These are phyloP conservation scores for Russula compacta DNA, from an alignment of 768 basidiomycete species.

Conservation along the genomic window DNA sequence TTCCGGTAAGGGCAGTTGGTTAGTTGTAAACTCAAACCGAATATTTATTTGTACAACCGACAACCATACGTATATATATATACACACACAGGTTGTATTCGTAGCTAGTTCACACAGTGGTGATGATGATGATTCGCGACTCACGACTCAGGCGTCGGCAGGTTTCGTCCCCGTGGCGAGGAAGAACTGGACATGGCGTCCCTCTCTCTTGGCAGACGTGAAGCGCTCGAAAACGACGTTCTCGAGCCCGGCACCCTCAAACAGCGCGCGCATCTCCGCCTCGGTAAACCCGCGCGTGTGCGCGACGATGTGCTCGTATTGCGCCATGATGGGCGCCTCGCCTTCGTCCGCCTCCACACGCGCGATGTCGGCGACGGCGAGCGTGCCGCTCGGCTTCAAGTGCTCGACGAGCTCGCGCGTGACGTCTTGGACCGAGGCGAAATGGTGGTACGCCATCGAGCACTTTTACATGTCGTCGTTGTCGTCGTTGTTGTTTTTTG, in stretches of 20 bases:
- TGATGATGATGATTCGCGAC: too few species aligned
- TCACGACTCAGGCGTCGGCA: background rate
- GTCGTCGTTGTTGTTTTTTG: too few species aligned
- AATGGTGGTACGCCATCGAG: constrained; percentile 54
- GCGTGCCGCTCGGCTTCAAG: constrained; percentile 51
- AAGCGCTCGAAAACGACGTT: constrained; percentile 29
- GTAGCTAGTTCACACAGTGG: background rate
- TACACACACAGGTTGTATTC: too few species aligned
- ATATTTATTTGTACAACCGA: too few species aligned
- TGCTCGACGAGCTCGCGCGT: constrained; percentile 46
- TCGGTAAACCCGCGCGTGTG: constrained; percentile 47
- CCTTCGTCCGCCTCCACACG: constrained; percentile 14
- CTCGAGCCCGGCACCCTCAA: constrained; percentile 44
- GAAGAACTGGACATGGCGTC: constrained; percentile 10
- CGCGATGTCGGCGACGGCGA: constrained; percentile 47
- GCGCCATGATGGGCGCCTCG: constrained; percentile 23
- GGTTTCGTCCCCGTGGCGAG: constrained; percentile 10
- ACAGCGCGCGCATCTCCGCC: constrained; percentile 38
- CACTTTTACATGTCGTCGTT: too few species aligned
- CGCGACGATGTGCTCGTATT: constrained; percentile 40
- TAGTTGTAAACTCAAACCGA: too few species aligned
- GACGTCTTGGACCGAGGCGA: constrained; percentile 38
- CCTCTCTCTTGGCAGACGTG: constrained; percentile 1
- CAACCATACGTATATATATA: too few species aligned
- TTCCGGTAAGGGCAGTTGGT: too few species aligned